Evolutionary conservation across 768 basidiomycete genomes (phyloP), one percentile per base, ranked within the genome.

Genomic region (Serendipita sp.): DNA sequence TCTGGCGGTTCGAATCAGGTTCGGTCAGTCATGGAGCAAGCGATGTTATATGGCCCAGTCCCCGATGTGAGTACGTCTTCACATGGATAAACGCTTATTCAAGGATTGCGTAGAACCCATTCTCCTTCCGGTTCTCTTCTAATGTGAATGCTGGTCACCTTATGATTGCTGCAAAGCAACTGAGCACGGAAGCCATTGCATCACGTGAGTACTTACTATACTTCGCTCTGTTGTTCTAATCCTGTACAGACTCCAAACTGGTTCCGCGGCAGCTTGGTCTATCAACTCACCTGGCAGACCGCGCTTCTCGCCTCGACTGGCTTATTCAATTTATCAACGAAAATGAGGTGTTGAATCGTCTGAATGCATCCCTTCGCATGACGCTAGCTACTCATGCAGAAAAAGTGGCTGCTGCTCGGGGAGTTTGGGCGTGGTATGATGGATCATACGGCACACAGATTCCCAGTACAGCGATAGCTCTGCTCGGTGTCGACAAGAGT

Each of bases 241-340:
- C 24, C 53, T 58, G n/a, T 50, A 71, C 70, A 86, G 82, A 91
- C 75, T 66, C 77, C 28, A 77, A 84, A 71, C 77, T 89, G 66
- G 83, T 92, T 56, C 74, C 81, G 42, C 77, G 81, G 7, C 87
- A 86, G 65, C 86, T 89, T 67, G 93, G 96, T 70, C 75, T 95
- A 43, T 82, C 82, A 16, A 78, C 83, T 1, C 92, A 94, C 69
- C 72, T 97, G 66, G 79, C 78, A 3, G 82, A 82, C 42, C 81
- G 90, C 30, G 85, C 85, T 68, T 83, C 86, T 61, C 76, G 89
- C 41, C 74, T 94, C 30, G 83, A 82, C 61, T 90, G 88, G 79
- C 77, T 97, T n/a, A 88, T 95, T 66, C 79, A 78, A 26, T 95
- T 92, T 70, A 88, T 96, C 68, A 88, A 91, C 48, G 85, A 89